These are phyloP conservation scores for Kluyveromyces starmeri DNA, from an alignment of 805 yeast genomes.

Conservation along the genomic window DNA sequence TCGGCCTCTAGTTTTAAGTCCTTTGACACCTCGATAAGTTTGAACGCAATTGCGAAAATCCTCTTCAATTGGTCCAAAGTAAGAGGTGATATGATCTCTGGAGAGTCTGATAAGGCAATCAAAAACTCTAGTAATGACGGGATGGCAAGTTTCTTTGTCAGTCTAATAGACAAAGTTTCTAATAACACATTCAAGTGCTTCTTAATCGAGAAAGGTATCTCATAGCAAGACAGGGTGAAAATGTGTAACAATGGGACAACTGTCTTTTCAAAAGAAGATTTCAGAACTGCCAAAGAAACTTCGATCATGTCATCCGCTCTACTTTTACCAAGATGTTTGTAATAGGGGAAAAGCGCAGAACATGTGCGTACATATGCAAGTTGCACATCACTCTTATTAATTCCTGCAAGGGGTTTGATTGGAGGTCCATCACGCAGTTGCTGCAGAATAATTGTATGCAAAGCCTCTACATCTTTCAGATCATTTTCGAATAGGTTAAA, in stretches of 20 bases:
- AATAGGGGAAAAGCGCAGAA: constrained; percentile 56
- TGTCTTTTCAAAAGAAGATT: constrained; percentile 65
- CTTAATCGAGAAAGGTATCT: constrained; percentile 64
- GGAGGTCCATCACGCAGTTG: constrained; percentile 49
- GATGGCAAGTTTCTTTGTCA: constrained; percentile 59
- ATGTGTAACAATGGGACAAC: constrained; percentile 73
- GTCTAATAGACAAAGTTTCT: constrained; percentile 64
- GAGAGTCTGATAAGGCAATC: constrained; percentile 54
- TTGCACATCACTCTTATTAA: constrained; percentile 54
- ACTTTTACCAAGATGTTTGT: constrained; percentile 39
- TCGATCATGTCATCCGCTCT: constrained; percentile 59
- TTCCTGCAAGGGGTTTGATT: constrained; percentile 33
- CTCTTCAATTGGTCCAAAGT: constrained; percentile 69
- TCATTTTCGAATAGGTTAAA: constrained; percentile 41
- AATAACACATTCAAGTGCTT: constrained; percentile 60
- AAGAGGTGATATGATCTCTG: constrained; percentile 59
- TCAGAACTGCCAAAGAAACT: constrained; percentile 48
- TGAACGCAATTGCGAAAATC: constrained; percentile 77
- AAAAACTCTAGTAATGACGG: constrained; percentile 72
- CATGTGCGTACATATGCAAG: constrained; percentile 55
- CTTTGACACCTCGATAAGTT: constrained; percentile 62
- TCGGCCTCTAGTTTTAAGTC: constrained; percentile 31
- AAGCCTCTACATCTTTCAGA: constrained; percentile 31
- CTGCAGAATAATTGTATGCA: constrained; percentile 45
- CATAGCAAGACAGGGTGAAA: constrained; percentile 70